Evolutionary conservation across 2,329 filamentous ascomycete genomes (phyloP).

Genomic region (Bipolaris victoriae): DNA sequence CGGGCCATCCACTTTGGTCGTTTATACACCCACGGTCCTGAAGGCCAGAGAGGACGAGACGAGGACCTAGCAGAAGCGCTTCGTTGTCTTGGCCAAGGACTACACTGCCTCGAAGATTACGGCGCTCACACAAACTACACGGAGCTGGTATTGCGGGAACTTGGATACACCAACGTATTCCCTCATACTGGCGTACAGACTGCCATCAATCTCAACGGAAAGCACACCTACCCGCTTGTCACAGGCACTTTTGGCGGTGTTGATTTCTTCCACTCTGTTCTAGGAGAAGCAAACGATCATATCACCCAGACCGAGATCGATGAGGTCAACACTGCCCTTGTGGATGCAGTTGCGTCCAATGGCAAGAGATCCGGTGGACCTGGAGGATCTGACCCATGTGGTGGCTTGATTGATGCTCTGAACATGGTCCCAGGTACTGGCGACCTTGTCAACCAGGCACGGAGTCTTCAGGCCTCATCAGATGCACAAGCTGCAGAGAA

Average conservation of each 20-base stretch:
- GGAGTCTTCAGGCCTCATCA: constrained; percentile 54
- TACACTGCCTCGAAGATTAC: constrained; percentile 62
- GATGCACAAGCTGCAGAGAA: constrained; percentile 56
- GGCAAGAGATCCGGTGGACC: constrained; percentile 36
- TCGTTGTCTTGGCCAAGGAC: constrained; percentile 58
- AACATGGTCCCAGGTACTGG: constrained; percentile 71
- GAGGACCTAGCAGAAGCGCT: constrained; percentile 58
- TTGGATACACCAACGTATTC: constrained; percentile 60
- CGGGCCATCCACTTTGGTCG: constrained; percentile 57
- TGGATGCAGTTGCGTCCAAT: constrained; percentile 46
- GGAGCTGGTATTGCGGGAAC: constrained; percentile 59
- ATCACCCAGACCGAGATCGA: constrained; percentile 57
- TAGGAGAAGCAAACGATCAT: constrained; percentile 58
- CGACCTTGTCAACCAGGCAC: constrained; percentile 55
- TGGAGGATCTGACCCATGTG: constrained; percentile 38
- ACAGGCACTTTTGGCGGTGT: constrained; percentile 63
- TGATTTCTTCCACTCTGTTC: constrained; percentile 58
- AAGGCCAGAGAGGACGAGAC: constrained; percentile 50
- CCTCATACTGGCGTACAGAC: constrained; percentile 57
- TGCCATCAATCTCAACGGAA: constrained; percentile 54
- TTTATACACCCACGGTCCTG: constrained; percentile 53
- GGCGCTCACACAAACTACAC: constrained; percentile 63
- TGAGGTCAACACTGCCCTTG: constrained; percentile 54
- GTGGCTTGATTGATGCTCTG: constrained; percentile 70
- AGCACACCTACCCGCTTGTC: constrained; percentile 58